These are phyloP conservation scores for Cucurbita argyrosperma DNA, from an alignment of 306 rosid species.

Conservation along the genomic window DNA sequence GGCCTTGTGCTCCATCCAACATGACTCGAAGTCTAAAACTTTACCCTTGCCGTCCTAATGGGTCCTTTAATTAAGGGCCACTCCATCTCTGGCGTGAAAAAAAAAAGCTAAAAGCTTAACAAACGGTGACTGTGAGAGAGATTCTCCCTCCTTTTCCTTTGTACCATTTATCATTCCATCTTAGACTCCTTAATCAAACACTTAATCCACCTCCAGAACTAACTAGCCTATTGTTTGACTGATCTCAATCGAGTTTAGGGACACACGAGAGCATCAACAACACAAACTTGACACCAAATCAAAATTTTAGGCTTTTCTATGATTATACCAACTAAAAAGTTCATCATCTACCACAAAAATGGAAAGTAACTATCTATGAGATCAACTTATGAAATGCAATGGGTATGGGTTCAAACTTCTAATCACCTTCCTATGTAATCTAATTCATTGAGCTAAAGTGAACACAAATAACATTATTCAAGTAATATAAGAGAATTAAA, in stretches of 20 bases:
- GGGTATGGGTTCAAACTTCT: not conserved
- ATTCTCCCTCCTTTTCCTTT: not conserved
- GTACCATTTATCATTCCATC: not conserved
- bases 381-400: not conserved
- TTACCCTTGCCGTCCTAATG: not conserved
- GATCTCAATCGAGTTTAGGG: not conserved
- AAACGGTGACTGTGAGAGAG: not conserved
- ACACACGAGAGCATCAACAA: no score
- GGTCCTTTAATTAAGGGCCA: constrained; percentile 8
- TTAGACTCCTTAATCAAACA: not conserved
- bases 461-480: no score
- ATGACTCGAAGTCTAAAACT: not conserved
- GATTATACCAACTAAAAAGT: no score
- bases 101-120: not conserved
- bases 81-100: not conserved
- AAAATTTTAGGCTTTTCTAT: no score
- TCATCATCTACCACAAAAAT: not conserved
- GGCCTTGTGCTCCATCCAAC: constrained; percentile 19
- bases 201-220: not conserved
- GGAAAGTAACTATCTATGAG: not conserved
- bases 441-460: no score
- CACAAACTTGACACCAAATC: no score
- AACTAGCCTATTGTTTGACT: no score
- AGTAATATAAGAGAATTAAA: no score
- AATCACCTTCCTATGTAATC: no score